phyloP scores from a whole-genome alignment of 169 alveolate genomes.

The Cryptosporidium baileyi region DNA sequence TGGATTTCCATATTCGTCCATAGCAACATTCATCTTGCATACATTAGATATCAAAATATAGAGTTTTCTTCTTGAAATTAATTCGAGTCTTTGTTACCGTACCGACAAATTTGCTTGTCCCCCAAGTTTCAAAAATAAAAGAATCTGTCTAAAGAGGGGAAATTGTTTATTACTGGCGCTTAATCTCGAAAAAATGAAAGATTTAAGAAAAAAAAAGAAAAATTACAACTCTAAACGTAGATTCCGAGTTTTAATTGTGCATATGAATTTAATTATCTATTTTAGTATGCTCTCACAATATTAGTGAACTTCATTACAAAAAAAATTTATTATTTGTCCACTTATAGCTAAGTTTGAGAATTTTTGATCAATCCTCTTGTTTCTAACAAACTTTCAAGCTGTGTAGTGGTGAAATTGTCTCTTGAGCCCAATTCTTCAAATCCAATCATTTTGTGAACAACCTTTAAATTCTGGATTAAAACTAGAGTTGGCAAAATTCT shows the following conservation, averaged over 20 bases:
- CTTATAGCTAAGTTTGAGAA: too few species aligned
- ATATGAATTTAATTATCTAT: too few species aligned
- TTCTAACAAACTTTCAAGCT: constrained; percentile 47
- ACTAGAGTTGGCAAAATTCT: constrained; percentile 41
- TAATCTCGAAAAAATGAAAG: too few species aligned
- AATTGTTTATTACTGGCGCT: neutral
- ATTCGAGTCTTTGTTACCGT: neutral
- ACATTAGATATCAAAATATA: neutral
- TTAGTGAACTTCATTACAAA: too few species aligned
- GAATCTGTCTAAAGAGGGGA: constrained; percentile 18
- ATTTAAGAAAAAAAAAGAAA: too few species aligned
- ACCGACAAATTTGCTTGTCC: neutral
- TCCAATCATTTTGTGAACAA: constrained; percentile 39
- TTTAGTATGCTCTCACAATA: too few species aligned
- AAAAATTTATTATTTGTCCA: too few species aligned
- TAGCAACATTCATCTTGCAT: constrained; percentile 86
- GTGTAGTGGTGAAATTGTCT: constrained; percentile 32
- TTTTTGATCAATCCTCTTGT: neutral
- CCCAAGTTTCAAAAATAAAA: neutral
- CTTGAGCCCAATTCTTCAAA: constrained; percentile 41
- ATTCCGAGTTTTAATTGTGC: too few species aligned
- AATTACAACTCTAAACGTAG: too few species aligned
- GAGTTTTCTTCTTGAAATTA: neutral
- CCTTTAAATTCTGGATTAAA: neutral
- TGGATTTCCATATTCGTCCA: constrained; percentile 98